Percentiles rank a stretch among this genome's conserved stretches.
Conservation (phyloP, 2,329 filamentous ascomycete species). For the Epichloe gansuensis region DNA sequence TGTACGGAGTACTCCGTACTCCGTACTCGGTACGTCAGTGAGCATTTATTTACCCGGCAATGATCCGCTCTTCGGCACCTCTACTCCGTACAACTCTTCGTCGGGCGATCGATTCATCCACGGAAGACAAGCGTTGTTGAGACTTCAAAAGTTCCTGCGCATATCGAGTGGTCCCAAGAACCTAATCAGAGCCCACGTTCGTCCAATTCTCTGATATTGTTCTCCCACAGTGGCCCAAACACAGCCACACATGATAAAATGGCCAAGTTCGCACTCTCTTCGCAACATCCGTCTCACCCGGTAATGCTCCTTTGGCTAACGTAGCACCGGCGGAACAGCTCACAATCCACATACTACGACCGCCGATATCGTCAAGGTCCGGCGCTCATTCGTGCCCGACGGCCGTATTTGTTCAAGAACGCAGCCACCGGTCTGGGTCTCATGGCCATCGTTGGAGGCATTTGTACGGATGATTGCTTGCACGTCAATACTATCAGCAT, state of each 20-base stretch:
- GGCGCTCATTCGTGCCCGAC: conserved; percentile 79
- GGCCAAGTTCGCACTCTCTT: background rate
- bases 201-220: background rate
- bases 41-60: conserved; percentile 2
- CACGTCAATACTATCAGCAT: background rate
- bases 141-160: background rate
- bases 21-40: background rate
- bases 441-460: conserved; percentile 61
- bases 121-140: background rate
- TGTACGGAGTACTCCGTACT: background rate
- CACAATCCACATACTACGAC: conserved; percentile 75
- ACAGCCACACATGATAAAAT: background rate
- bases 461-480: conserved; percentile 60
- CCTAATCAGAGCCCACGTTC: background rate
- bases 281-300: background rate
- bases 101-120: background rate
- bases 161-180: background rate
- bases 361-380: conserved; percentile 73
- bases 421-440: conserved; percentile 67
- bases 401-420: conserved; percentile 88
- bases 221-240: background rate
- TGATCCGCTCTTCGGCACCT: conserved; percentile 1
- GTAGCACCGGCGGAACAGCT: conserved; percentile 17
- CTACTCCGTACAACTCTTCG: background rate
- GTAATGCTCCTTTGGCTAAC: background rate